Conservation (phyloP, 1,139 yeast genomes). For the Pneumocystis jirovecii region DNA sequence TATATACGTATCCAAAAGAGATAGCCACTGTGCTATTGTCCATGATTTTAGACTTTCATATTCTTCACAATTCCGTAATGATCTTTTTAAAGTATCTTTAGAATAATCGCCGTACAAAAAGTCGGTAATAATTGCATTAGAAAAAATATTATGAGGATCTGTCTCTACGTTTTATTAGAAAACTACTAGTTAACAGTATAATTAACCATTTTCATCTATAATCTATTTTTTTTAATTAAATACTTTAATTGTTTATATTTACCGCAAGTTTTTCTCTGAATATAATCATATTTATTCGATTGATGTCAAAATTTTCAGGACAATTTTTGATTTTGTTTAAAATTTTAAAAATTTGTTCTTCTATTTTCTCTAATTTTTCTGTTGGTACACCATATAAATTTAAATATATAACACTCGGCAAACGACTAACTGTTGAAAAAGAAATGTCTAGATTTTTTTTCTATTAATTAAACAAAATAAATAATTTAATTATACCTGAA, state of each 20-base stretch:
- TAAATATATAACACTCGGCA: constrained; percentile 5
- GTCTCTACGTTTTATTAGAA: constrained; percentile 5
- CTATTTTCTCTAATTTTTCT: constrained; percentile 40
- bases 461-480: constrained; percentile 36
- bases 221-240: background rate
- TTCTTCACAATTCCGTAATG: constrained; percentile 43
- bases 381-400: constrained; percentile 43
- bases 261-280: constrained; percentile 50
- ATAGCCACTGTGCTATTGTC: constrained; percentile 55
- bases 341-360: constrained; percentile 36
- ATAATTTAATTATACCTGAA: constrained; percentile 37
- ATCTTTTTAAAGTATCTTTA: constrained; percentile 41
- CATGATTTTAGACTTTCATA: constrained; percentile 47
- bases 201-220: background rate
- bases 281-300: constrained; percentile 50
- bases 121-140: constrained; percentile 57
- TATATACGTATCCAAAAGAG: constrained; percentile 29
- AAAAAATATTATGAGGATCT: constrained; percentile 24
- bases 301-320: constrained; percentile 42
- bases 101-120: constrained; percentile 61
- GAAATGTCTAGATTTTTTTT: constrained; percentile 43
- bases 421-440: constrained; percentile 23
- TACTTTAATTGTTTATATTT: constrained; percentile 33
- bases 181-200: background rate
- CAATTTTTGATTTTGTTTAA: constrained; percentile 33